Evolutionary conservation across 805 yeast genomes (phyloP).

Genomic region (Teunomyces cretensis): DNA sequence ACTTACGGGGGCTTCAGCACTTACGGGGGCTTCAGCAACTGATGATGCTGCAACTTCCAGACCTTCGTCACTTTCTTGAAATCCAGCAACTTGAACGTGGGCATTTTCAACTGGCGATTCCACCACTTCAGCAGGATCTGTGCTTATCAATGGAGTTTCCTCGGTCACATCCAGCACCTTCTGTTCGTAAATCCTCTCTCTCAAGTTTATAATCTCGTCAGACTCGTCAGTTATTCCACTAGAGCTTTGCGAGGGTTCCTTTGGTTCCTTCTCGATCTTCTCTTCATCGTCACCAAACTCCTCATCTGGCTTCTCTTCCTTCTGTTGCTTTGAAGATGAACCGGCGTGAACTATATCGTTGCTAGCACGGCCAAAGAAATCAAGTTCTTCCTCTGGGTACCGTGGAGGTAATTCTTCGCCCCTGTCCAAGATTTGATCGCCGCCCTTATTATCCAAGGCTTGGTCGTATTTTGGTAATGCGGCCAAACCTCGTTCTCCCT

Average conservation of each 20-base stretch:
- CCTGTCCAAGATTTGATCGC: slow-evolving; percentile 60
- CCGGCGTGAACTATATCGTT: slow-evolving; percentile 23
- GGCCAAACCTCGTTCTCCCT: slow-evolving; percentile 40
- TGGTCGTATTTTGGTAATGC: slow-evolving; percentile 36
- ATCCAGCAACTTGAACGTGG: no score
- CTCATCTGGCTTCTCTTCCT: slow-evolving; percentile 5
- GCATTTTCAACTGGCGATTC: no score
- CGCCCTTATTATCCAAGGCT: slow-evolving; percentile 16
- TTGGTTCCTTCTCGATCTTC: slow-evolving; percentile 7
- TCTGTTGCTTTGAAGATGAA: slow-evolving; percentile 24
- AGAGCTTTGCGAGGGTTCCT: slow-evolving; percentile 6
- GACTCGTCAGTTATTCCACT: slow-evolving; percentile 27
- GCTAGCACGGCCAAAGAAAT: slow-evolving; percentile 53
- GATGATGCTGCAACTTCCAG: no score
- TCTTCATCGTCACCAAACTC: slow-evolving; percentile 10
- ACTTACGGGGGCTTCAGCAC: not conserved
- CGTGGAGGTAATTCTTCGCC: slow-evolving; percentile 75
- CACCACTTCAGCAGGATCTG: not conserved
- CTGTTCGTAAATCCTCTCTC: slow-evolving; percentile 32
- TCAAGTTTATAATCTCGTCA: slow-evolving; percentile 35
- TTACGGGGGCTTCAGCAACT: not conserved
- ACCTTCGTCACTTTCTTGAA: no score
- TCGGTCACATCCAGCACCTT: not conserved
- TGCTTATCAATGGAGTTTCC: not conserved
- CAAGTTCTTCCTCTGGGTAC: slow-evolving; percentile 62